These are phyloP conservation scores for Coprinopsis strossmayeri DNA, from an alignment of 768 basidiomycete genomes.

Conservation along the genomic window DNA sequence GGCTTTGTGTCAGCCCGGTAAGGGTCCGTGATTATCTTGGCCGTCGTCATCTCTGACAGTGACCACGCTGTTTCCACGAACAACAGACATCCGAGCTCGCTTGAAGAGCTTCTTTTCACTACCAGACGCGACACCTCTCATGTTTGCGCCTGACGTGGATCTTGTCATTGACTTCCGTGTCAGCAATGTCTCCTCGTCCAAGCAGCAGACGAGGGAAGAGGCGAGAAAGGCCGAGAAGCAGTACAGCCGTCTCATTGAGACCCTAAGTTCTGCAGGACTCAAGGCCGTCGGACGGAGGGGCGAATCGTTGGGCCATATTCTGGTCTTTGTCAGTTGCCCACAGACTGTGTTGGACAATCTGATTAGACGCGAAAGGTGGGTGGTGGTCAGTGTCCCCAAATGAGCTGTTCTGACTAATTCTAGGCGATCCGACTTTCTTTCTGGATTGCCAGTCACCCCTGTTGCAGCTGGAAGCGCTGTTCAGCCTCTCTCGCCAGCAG, in stretches of 20 bases:
- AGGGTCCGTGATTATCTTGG: too few species aligned
- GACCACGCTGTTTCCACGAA: constrained; percentile 11
- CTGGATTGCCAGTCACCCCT: constrained; percentile 57
- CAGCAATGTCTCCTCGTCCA: constrained; percentile 42
- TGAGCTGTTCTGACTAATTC: not conserved
- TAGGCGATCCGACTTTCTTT: constrained; percentile 74
- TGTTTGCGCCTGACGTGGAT: constrained; percentile 50
- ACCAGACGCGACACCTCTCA: constrained; percentile 5
- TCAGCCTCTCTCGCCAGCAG: constrained; percentile 54
- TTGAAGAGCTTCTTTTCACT: not conserved
- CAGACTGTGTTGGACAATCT: constrained; percentile 54
- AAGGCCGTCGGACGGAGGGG: constrained; percentile 71
- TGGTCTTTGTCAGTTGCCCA: constrained; percentile 73
- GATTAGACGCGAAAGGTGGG: constrained; percentile 70
- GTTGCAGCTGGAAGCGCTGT: constrained; percentile 37
- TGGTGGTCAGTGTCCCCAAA: constrained; percentile 5
- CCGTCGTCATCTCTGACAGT: constrained; percentile 10
- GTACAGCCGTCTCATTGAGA: constrained; percentile 56
- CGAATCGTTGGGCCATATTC: constrained; percentile 66
- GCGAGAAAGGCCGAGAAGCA: constrained; percentile 61
- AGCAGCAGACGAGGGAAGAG: constrained; percentile 56
- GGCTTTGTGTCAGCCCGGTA: too few species aligned
- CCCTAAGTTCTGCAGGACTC: constrained; percentile 56
- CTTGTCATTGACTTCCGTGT: constrained; percentile 68
- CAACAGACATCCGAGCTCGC: not conserved